Evolutionary conservation across 2,329 filamentous ascomycete genomes (phyloP).

Genomic region (Monosporascus cannonballus): DNA sequence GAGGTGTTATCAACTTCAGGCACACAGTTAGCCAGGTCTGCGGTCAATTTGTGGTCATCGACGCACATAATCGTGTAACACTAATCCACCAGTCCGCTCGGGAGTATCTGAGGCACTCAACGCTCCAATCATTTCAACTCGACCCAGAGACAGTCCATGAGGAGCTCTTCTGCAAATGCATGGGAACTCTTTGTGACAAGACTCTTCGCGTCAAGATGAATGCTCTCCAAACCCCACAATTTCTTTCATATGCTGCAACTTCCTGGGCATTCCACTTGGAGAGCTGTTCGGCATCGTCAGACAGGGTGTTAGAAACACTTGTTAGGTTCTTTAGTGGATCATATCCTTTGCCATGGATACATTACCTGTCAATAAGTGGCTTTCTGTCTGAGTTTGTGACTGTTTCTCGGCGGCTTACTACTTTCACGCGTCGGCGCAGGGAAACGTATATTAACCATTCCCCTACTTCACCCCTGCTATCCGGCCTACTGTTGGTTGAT

Average conservation of each 20-base stretch:
- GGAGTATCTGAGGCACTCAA: constrained; percentile 8
- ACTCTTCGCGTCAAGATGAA: constrained; percentile 9
- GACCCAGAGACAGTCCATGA: constrained; percentile 6
- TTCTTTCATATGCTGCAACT: constrained; percentile 13
- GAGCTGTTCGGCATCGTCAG: constrained; percentile 5
- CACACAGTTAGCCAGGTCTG: constrained; percentile 12
- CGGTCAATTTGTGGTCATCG: constrained; percentile 13
- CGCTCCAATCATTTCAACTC: constrained; percentile 2
- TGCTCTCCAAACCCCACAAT: constrained; percentile 2
- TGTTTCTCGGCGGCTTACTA: constrained; percentile 5
- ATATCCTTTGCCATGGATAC: constrained; percentile 18
- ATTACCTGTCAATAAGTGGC: constrained; percentile 13
- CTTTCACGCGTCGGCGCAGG: constrained; percentile 2
- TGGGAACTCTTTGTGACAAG: constrained; percentile 10
- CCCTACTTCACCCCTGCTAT: constrained; percentile 7
- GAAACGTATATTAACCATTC: constrained; percentile 6
- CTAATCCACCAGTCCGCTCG: constrained; percentile 12
- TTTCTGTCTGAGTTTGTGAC: constrained; percentile 8
- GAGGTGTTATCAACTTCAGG: constrained; percentile 11
- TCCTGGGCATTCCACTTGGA: constrained; percentile 17
- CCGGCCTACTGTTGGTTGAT: constrained; percentile 12
- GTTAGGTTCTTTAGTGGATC: constrained; percentile 13
- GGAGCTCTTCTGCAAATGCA: constrained; percentile 10
- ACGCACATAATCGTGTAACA: constrained; percentile 7
- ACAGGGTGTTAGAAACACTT: constrained; percentile 9